A percentile compares a stretch with the other conserved stretches of the same genome.
Evolutionary conservation across 352 stramenopile genomes (phyloP).

Genomic region (Globisporangium spinosum): DNA sequence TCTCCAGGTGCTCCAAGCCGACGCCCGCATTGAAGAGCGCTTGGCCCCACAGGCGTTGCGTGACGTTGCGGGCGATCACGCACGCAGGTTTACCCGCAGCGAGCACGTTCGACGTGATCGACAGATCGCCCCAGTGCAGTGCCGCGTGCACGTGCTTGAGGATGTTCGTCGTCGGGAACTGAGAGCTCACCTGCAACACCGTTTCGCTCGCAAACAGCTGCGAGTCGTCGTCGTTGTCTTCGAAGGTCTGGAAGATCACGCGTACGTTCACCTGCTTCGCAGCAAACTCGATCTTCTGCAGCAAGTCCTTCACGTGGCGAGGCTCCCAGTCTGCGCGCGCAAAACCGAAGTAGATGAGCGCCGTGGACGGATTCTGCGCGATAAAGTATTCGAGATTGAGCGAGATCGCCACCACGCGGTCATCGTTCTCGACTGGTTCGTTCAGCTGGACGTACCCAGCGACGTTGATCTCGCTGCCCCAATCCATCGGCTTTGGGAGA

Average conservation of each 20-base stretch:
- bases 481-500: constrained; percentile 59
- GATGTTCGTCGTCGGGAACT: constrained; percentile 36
- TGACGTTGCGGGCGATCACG: constrained; percentile 36
- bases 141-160: constrained; percentile 33
- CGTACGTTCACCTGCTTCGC: constrained; percentile 32
- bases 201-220: constrained; percentile 28
- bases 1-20: constrained; percentile 32
- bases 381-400: constrained; percentile 27
- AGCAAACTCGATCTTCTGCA: constrained; percentile 43
- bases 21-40: constrained; percentile 41
- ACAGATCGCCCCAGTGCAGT: constrained; percentile 57
- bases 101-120: constrained; percentile 48
- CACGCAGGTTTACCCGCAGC: constrained; percentile 44
- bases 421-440: constrained; percentile 17
- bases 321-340: constrained; percentile 44
- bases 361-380: constrained; percentile 19
- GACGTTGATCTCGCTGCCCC: constrained; percentile 53
- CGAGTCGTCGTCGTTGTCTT: constrained; percentile 24
- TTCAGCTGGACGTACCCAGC: constrained; percentile 48
- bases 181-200: constrained; percentile 47
- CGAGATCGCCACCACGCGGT: constrained; percentile 15
- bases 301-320: constrained; percentile 31
- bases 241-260: constrained; percentile 58
- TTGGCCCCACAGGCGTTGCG: constrained; percentile 53
- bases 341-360: constrained; percentile 56